Evolutionary conservation across 2,329 filamentous ascomycete genomes (phyloP).

Genomic region (Diaporthe sp.): DNA sequence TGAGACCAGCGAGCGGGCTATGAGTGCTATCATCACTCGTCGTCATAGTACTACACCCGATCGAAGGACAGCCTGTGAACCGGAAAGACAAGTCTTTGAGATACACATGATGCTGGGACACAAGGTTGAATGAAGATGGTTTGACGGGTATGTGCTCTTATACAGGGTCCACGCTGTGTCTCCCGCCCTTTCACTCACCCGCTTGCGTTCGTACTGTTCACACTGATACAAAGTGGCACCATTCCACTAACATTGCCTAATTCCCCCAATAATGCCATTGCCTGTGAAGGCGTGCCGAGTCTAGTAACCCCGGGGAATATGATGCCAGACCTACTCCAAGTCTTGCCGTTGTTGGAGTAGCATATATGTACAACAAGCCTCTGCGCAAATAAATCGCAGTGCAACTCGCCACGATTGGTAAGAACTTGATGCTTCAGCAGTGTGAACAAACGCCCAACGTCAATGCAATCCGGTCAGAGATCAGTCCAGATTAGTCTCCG

Average conservation of each 20-base stretch:
- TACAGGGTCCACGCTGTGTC: neutral
- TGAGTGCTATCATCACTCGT: too few relatives aligned
- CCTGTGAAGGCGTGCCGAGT: constrained; percentile 11
- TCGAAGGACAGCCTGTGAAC: neutral
- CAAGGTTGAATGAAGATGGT: neutral
- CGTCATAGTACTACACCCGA: neutral
- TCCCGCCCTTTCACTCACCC: neutral
- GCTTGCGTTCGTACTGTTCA: neutral
- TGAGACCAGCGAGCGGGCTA: neutral
- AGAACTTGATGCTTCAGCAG: neutral
- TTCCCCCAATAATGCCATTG: neutral
- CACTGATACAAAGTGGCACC: neutral
- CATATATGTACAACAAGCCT: neutral
- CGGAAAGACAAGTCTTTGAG: neutral
- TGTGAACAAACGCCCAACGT: constrained; percentile 3
- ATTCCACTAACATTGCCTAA: neutral
- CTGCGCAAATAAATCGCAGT: neutral
- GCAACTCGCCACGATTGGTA: neutral
- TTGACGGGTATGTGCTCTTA: neutral
- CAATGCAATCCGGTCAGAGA: neutral
- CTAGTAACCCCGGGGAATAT: neutral
- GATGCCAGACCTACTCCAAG: neutral
- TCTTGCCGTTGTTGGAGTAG: neutral
- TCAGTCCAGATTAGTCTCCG: neutral
- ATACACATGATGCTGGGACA: neutral